A percentile compares a stretch with the other conserved stretches of the same genome.
Conservation (phyloP, 2,329 filamentous ascomycete genomes). For the Sordariomycetes sp. region DNA sequence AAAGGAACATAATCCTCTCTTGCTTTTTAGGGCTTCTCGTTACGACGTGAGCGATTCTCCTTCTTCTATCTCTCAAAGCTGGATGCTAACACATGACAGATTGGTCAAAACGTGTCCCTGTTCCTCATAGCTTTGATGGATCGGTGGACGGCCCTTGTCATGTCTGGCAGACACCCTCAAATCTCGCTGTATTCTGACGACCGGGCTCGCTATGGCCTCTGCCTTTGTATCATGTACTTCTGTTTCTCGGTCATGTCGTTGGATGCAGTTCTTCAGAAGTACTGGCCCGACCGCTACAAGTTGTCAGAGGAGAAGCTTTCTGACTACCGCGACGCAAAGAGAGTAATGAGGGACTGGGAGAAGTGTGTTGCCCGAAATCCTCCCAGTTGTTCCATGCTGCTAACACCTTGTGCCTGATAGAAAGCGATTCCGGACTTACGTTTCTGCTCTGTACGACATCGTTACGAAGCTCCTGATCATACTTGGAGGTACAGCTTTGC, state of each 20-base stretch:
- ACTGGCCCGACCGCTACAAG: constrained; percentile 19
- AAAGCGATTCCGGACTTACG: constrained; percentile 10
- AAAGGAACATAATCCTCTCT: constrained; percentile 23
- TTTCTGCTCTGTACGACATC: constrained; percentile 15
- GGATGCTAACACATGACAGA: neutral
- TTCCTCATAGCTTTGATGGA: constrained; percentile 24
- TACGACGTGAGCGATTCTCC: constrained; percentile 11
- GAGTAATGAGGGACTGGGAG: constrained; percentile 10
- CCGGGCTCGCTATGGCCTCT: constrained; percentile 20
- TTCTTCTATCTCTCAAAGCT: neutral
- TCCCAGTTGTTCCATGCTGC: neutral
- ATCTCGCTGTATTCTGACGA: constrained; percentile 16
- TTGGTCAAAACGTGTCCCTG: constrained; percentile 20
- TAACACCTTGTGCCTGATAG: neutral
- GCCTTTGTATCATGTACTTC: constrained; percentile 24
- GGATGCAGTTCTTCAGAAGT: constrained; percentile 20
- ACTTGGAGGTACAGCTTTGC: constrained; percentile 17
- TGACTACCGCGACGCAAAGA: constrained; percentile 12
- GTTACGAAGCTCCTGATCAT: constrained; percentile 15
- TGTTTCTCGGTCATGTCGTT: constrained; percentile 22
- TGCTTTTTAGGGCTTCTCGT: constrained; percentile 20
- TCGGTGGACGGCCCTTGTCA: constrained; percentile 21
- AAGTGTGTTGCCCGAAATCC: neutral
- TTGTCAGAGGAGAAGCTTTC: constrained; percentile 19
- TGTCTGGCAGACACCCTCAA: constrained; percentile 14